Evolutionary conservation across 176 grass and related monocot genomes (phyloP).

Genomic region (Avena insularis): DNA sequence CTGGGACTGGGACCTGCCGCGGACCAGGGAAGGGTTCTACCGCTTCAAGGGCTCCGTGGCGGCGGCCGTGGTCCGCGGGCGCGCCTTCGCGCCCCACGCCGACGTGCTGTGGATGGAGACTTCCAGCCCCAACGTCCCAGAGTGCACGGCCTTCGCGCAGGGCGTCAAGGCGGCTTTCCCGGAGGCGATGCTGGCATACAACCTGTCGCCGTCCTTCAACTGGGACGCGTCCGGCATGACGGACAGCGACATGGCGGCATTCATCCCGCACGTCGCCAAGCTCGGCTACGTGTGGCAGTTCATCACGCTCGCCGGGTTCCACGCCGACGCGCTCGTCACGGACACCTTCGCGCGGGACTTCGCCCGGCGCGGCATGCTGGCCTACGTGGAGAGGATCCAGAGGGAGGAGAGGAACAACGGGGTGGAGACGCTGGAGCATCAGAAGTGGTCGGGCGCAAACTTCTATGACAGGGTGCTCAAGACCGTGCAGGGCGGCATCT

Average conservation of each 20-base stretch:
- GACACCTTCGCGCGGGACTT: slow-evolving; percentile 94
- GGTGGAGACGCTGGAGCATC: slow-evolving; percentile 88
- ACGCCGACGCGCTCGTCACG: slow-evolving; percentile 86
- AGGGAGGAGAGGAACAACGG: slow-evolving; percentile 88
- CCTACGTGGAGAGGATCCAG: slow-evolving; percentile 96
- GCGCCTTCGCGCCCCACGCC: slow-evolving; percentile 74
- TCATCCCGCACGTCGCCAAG: slow-evolving; percentile 75
- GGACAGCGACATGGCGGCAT: slow-evolving; percentile 65
- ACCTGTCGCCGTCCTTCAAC: slow-evolving; percentile 98
- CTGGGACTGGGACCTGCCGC: slow-evolving; percentile 94
- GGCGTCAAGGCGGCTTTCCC: slow-evolving; percentile 62
- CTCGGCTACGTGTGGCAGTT: slow-evolving; percentile 96
- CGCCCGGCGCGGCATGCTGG: slow-evolving; percentile 78
- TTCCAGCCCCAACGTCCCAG: slow-evolving; percentile 77
- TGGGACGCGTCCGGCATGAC: slow-evolving; percentile 96
- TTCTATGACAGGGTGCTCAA: slow-evolving; percentile 91
- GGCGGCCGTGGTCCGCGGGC: slow-evolving; percentile 72
- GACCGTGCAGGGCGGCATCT: slow-evolving; percentile 94
- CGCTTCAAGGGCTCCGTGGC: slow-evolving; percentile 77
- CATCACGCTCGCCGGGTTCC: slow-evolving; percentile 94
- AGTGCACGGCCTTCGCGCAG: slow-evolving; percentile 75
- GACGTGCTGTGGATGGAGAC: slow-evolving; percentile 99
- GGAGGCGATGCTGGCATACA: slow-evolving; percentile 88
- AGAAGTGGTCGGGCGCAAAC: slow-evolving; percentile 96
- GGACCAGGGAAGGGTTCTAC: slow-evolving; percentile 93